phyloP scores from a whole-genome alignment of 306 rosid genomes.

The Parietaria judaica region DNA sequence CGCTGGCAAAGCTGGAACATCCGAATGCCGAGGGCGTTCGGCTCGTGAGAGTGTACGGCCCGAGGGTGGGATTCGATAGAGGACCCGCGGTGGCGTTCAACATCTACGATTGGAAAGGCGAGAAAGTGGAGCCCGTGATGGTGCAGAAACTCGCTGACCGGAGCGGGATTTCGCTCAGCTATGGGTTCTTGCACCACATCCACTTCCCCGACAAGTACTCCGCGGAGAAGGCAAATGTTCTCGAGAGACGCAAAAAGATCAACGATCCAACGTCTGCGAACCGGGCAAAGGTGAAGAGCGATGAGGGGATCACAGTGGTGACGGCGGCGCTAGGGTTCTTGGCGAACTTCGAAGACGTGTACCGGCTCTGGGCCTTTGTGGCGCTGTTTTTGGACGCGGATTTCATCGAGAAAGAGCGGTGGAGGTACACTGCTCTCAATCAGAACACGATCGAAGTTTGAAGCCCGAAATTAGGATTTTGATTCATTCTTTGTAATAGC shows the following conservation, averaged over 20 bases:
- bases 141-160: conserved; percentile 90
- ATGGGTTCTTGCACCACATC: conserved; percentile 60
- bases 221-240: conserved; percentile 46
- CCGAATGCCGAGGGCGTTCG: conserved; percentile 55
- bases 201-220: conserved; percentile 69
- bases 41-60: conserved; percentile 70
- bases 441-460: conserved; percentile 67
- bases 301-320: conserved; percentile 61
- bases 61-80: conserved; percentile 70
- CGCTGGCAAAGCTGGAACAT: conserved; percentile 77
- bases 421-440: conserved; percentile 90
- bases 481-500: conserved; percentile 11
- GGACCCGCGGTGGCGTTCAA: conserved; percentile 92
- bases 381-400: conserved; percentile 91
- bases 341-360: conserved; percentile 66
- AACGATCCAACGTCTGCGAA: conserved; percentile 14
- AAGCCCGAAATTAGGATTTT: background rate
- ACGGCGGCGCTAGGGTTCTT: conserved; percentile 83
- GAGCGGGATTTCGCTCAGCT: conserved; percentile 69
- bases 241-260: conserved; percentile 40
- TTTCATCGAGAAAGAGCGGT: conserved; percentile 87
- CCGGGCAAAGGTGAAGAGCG: conserved; percentile 32
- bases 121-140: conserved; percentile 76
- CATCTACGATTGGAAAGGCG: conserved; percentile 89
- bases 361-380: conserved; percentile 81